Base-by-base conservation (phyloP, 306 rosid species). In the Prunus mira region DNA sequence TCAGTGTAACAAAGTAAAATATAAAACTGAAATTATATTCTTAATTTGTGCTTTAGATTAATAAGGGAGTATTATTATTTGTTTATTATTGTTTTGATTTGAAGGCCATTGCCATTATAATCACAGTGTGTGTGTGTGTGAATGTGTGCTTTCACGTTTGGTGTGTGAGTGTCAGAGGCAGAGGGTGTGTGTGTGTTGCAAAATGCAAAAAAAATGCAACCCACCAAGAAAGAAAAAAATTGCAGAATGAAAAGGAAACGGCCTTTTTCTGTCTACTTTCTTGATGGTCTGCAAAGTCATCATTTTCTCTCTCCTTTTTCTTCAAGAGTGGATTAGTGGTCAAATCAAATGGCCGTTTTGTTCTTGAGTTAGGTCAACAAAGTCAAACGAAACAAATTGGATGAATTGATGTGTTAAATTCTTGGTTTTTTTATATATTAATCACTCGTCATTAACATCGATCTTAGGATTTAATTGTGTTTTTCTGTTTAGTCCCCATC, bases 251-350 rank as follows among this genome's bases (percentile, higher is more conserved):
- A 72, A 83, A 74, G 80, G 77, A 13, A 51, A 76, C 79, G 80
- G 27, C 32, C 69, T 81, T 80, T 89, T 85, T 22, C 83, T 81
- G 77, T 79, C 76, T 78, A 77, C 72, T 75, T 79, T 79, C 69
- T 51, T 82, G 76, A 65, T 74, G 81, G 82, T 80, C 69, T 67
- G 69, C 46, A 34, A 60, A 71, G 68, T 82, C 82, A 84, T 82
- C 84, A 80, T 19, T 67, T 27, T 65, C 61, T 30, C 52, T 57
- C 19, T 55, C 9, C 56, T 46, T n/a, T 30, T 77, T 69, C 12
- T 17, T 34, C 20, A 6, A 10, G 69, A 18, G 17, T 34, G 14
- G 41, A 12, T 63, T 32, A 12, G 65, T 34, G 70, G 71, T 62
- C 70, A 60, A 68, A 47, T 55, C 51, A 12, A 46, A 14, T 20